Base-by-base conservation (phyloP, 2,329 filamentous ascomycete species). In the Fusarium sp. region DNA sequence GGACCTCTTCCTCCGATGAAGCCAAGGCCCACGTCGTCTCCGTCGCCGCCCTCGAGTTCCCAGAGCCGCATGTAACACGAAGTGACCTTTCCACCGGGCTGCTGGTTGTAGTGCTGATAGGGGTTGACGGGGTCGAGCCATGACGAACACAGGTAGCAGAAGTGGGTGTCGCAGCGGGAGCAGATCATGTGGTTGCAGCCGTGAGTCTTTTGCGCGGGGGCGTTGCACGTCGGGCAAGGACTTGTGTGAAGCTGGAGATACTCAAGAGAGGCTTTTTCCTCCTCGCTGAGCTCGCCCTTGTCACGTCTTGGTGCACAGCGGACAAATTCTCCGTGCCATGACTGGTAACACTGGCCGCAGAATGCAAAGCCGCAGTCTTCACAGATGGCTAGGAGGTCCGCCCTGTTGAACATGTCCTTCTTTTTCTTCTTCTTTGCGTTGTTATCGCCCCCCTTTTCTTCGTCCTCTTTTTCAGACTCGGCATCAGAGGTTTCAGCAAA, bases 131-230 rank as follows among this genome's bases (percentile, higher is more conserved):
- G 90, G 64, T 92, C 89, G 46, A 99, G 87, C 93, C 94, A 98
- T n/a, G 91, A 88, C 1, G 93, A 92, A 80, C 96, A 98, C 1
- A 98, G 88, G 76, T 98, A 98, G 84, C 96, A 99, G 81, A 98
- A 98, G 81, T 98, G 96, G 3, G 94, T 93, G 60, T 92, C 88
- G 85, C 96, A 99, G 72, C 94, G 92, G 81, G 92, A 94, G 83
- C 96, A 98, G 58, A 92, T 93, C 95, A 98, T 98, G 83, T 98
- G 95, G 82, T 98, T 98, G 86, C 96, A 99, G 42, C 96, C 96
- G 79, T 94, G 91, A 2, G 93, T 94, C 86, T 99, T 99, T 80
- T 98, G 94, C 24, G 92, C 92, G 0, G 94, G 94, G 1, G 93
- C 92, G 33, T 87, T 90, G 83, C 96, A 99, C 5, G 94, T 96